A percentile compares a stretch with the other conserved stretches of the same genome.
phyloP scores from a whole-genome alignment of 768 basidiomycete species.

The Heimioporus sp. region DNA sequence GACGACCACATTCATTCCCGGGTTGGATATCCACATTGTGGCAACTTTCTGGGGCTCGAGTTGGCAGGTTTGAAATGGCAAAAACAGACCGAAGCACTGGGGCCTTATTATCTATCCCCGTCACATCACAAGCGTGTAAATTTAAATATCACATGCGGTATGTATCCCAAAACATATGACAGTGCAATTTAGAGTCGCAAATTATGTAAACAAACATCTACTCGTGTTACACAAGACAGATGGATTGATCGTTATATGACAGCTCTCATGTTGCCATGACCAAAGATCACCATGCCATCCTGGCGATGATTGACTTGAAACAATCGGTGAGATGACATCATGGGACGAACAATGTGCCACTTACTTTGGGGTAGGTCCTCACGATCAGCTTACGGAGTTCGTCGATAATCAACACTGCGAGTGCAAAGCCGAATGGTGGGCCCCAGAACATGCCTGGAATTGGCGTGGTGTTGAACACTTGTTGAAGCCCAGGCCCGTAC shows the following conservation, averaged over 20 bases:
- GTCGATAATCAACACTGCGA: constrained; percentile 40
- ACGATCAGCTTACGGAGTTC: constrained; percentile 46
- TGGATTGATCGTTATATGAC: background rate
- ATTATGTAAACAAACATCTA: too few relatives aligned
- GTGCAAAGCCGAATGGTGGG: constrained; percentile 43
- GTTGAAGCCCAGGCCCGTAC: constrained; percentile 44
- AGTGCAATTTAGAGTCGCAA: too few relatives aligned
- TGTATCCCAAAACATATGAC: too few relatives aligned
- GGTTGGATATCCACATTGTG: too few relatives aligned
- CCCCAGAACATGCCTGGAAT: constrained; percentile 50
- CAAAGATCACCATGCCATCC: constrained; percentile 35
- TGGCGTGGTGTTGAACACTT: constrained; percentile 40
- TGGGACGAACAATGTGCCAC: background rate
- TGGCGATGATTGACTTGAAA: constrained; percentile 35
- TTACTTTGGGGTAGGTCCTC: constrained; percentile 41
- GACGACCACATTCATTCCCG: too few relatives aligned
- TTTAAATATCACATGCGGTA: too few relatives aligned
- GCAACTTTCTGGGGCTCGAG: too few relatives aligned
- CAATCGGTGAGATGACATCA: constrained; percentile 7
- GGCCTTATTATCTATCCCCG: too few relatives aligned
- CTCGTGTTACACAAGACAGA: background rate
- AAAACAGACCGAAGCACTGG: too few relatives aligned
- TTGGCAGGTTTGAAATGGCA: too few relatives aligned
- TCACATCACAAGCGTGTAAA: too few relatives aligned
- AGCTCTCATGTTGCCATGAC: background rate